These are phyloP conservation scores for Hanseniaspora jakobsenii DNA, from an alignment of 805 yeast species.

Conservation along the genomic window DNA sequence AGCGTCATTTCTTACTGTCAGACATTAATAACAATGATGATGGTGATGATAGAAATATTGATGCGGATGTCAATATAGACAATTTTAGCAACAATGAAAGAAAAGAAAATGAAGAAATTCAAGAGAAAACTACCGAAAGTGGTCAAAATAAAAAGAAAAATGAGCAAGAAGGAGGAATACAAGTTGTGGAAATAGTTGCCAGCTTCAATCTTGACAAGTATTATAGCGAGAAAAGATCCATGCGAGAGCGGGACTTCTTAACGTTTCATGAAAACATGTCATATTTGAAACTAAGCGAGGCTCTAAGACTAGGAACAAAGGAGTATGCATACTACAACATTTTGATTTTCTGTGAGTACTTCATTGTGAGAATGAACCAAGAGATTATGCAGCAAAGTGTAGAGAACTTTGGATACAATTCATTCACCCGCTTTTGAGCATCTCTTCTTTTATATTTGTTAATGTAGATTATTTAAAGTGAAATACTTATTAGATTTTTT, in stretches of 20 bases:
- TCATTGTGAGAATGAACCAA: neutral
- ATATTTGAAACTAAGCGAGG: neutral
- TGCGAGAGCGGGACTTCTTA: conserved; percentile 3
- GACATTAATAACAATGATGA: no score
- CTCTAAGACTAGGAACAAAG: neutral
- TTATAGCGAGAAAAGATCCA: neutral
- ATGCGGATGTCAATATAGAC: no score
- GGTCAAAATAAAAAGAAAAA: no score
- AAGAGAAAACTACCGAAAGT: no score
- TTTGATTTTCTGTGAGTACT: neutral
- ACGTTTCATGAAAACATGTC: conserved; percentile 14
- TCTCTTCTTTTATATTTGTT: no score
- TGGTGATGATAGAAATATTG: neutral
- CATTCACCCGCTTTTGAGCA: no score
- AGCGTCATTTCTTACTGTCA: no score
- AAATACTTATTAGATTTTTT: no score
- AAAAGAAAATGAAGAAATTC: no score
- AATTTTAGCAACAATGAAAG: no score
- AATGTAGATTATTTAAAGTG: no score
- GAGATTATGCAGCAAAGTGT: neutral
- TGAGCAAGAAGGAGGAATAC: no score
- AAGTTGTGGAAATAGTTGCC: neutral
- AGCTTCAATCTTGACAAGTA: neutral
- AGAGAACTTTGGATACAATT: neutral
- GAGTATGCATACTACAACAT: conserved; percentile 7